Evolutionary conservation across 345 rosid genomes (phyloP), one percentile per base, ranked within the genome.

Genomic region (Litchi chinensis): DNA sequence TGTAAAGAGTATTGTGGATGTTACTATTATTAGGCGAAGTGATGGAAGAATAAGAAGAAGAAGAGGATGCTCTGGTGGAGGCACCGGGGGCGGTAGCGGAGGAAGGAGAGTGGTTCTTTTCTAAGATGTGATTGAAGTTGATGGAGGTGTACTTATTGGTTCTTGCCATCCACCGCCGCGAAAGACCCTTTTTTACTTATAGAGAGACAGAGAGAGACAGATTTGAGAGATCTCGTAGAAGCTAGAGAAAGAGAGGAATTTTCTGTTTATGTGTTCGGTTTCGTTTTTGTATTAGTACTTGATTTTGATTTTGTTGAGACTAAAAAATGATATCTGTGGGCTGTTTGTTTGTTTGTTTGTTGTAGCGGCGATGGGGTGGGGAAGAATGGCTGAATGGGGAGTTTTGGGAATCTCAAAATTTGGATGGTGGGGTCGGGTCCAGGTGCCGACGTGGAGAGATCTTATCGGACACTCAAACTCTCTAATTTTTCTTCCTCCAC

Each of bases 121-220:
- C 95, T 76, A 88, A 88, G 75, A 95, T 76, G 83, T 93, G 88
- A 76, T 89, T 95, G 84, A 83, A 95, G 85, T 92, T 93, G 64
- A 93, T 86, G 77, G 98, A 85, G 26, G 91, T 77, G 74, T 90
- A 91, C 79, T 92, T 93, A 82, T 95, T 95, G 78, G 88, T 72
- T 83, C 92, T 90, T 80, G 98, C 98, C 98, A 95, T 95, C 90
- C 88, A 87, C 89, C 81, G 43, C 85, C 69, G 15, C n/a, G 8
- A 50, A 67, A 39, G 9, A 67, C 57, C 28, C 6, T 70, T 69
- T 19, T 68, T 8, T 43, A 10, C 40, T 7, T 21, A 11, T 1
- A 71, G 63, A 15, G 16, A 54, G 50, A 46, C 37, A 9, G 65
- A 50, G 5, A 0, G 4, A n/a, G n/a, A n/a, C n/a, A n/a, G n/a